Evolutionary conservation across 306 rosid genomes (phyloP), one percentile per base, ranked within the genome.

Genomic region (Cicer cuneatum): DNA sequence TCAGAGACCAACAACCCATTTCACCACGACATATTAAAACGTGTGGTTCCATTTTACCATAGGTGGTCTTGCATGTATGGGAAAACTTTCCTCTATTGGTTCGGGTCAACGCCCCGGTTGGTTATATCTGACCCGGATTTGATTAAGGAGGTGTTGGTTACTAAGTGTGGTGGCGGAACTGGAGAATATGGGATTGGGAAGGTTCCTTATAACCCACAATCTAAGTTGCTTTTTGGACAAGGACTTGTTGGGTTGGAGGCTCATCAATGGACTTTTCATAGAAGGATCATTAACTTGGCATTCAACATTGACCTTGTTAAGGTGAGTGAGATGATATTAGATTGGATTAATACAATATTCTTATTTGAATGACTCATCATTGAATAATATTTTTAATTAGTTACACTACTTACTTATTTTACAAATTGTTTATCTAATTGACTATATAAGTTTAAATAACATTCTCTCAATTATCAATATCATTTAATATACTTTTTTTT

Each of bases 21-120:
- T 2, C 63, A 83, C 35, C 94, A 90, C 33, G 79, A 90, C 52
- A 74, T 90, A 65, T 54, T 82, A n/a, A 60, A 60, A 9, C 81
- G 86, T 2, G 89, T 70, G 66, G 48, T 69, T 62, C 94, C 98
- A 11, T 87, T 83, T 47, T 87, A 86, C 86, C 69, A 84, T 61
- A 58, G 21, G 21, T 92, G 98, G 94, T 84, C 89, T 12, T 8
- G 56, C 61, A 47, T 73, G 87, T 87, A 88, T 60, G 96, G 98
- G 75, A 88, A 84, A 73, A 84, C 72, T 12, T 86, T 88, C 63
- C 40, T 92, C 1, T 82, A 85, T 79, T 90, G 89, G 98, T 90
- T 90, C 70, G 96, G 98, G 83, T 54, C 88, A 7, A 78, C 42
- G 1, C 90, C 98, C 12, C 78, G 94, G 57, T 73, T 92, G 83